Base-by-base conservation (phyloP, 2,329 filamentous ascomycete genomes). In the Leptosphaerulina australis region DNA sequence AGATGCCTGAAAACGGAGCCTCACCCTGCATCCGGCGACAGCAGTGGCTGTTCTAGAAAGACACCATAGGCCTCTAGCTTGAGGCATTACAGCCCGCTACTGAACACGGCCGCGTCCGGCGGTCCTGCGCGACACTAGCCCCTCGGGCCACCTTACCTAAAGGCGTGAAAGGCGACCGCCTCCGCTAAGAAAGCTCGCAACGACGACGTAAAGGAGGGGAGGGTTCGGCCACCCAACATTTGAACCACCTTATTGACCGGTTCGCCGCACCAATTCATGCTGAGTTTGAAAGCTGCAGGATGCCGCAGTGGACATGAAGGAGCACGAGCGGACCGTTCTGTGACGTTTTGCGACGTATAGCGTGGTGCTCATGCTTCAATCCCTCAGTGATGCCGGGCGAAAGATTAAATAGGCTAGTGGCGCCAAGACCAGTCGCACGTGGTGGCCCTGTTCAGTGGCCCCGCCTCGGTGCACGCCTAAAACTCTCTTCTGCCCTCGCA, bases 31-130 rank as follows among this genome's bases (percentile, higher is more conserved):
- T 62, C 44, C 44, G 51, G 41, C 36, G 45, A 52, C 33, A 36
- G 47, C 43, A 47, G 46, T 54, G 50, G 45, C 56, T 55, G 44
- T 65, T 63, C 59, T 64, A 44, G 59, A 63, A 64, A 52, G 53
- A 28, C 38, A 56, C 56, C 55, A 62, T 17, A 30, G 33, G 51
- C 53, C 31, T 58, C 57, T 64, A 59, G 60, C 45, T 48, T 48
- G 41, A 51, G 31, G 39, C 44, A 58, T 48, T 56, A 44, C 53
- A 55, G 53, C 56, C 52, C 53, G 55, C 53, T 55, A 50, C 37
- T 15, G 40, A 44, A 44, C 41, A 38, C 33, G 21, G 38, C 38
- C 45, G 49, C 59, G 54, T 59, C 53, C 51, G 59, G 53, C 38
- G 58, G 59, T 57, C 49, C 41, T 51, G 48, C 48, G 43, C 36